A percentile compares a stretch with the other conserved stretches of the same genome.
Evolutionary conservation across 148 eudicot genomes (phyloP).

Genomic region (Heliosperma pusillum): DNA sequence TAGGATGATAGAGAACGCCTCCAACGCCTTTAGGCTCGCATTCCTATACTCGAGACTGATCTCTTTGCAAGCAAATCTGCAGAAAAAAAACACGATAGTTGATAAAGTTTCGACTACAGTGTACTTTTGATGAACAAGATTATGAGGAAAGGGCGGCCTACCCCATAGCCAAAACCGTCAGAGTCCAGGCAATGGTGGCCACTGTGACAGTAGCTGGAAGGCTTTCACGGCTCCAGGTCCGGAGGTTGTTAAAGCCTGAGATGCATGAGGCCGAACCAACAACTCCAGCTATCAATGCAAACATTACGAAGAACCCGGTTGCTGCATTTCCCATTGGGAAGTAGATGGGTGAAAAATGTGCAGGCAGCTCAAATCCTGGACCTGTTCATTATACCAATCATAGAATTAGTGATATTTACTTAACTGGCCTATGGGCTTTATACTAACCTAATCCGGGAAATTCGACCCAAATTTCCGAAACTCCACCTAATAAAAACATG

Average conservation of each 20-base stretch:
- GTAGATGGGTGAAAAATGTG: slow-evolving; percentile 88
- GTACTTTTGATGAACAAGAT: neutral
- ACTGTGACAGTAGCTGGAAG: slow-evolving; percentile 43
- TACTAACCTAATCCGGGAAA: too few relatives aligned
- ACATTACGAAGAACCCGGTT: slow-evolving; percentile 78
- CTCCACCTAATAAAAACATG: too few relatives aligned
- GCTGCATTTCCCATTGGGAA: slow-evolving; percentile 97
- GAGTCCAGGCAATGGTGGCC: slow-evolving; percentile 80
- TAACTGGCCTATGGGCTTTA: too few relatives aligned
- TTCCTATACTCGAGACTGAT: slow-evolving; percentile 56
- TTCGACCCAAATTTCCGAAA: too few relatives aligned
- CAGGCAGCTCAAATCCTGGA: slow-evolving; percentile 65
- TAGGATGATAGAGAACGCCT: slow-evolving; percentile 69
- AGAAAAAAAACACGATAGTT: neutral
- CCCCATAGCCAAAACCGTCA: slow-evolving; percentile 92
- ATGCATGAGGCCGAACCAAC: slow-evolving; percentile 68
- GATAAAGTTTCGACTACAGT: neutral
- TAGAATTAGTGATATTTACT: neutral
- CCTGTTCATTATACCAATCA: slow-evolving; percentile 34
- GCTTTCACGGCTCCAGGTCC: slow-evolving; percentile 48
- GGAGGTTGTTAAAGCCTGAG: slow-evolving; percentile 55
- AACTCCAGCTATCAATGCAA: slow-evolving; percentile 78
- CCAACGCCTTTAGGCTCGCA: slow-evolving; percentile 68
- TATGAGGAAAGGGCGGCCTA: slow-evolving; percentile 18
- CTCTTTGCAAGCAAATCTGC: slow-evolving; percentile 84